Percentiles rank a stretch among this genome's conserved stretches.
These are phyloP conservation scores for Boletus coccyginus DNA, from an alignment of 768 basidiomycete species.

Conservation along the genomic window DNA sequence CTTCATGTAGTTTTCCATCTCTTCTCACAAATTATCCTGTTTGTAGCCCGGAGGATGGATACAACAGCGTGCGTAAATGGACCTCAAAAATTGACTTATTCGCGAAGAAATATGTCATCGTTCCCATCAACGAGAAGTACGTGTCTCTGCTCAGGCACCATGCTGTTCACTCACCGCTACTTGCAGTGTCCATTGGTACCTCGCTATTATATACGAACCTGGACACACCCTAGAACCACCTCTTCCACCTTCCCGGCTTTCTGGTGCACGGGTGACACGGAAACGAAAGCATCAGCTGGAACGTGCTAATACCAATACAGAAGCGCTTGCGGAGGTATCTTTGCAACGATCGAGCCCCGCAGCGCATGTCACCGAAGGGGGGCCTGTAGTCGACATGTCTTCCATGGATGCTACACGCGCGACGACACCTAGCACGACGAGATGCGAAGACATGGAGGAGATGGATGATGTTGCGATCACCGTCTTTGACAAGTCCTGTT, in stretches of 20 bases:
- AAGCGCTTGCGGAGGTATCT: not conserved
- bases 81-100: slow-evolving; percentile 88
- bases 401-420: slow-evolving; percentile 16
- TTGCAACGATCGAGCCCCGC: not conserved
- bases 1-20: not conserved
- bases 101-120: slow-evolving; percentile 85
- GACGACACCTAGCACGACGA: slow-evolving; percentile 19
- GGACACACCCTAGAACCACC: slow-evolving; percentile 53
- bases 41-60: slow-evolving; percentile 58
- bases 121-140: slow-evolving; percentile 97
- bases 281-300: slow-evolving; percentile 19
- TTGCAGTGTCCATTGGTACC: slow-evolving; percentile 90
- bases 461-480: slow-evolving; percentile 7
- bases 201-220: slow-evolving; percentile 90
- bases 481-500: slow-evolving; percentile 15
- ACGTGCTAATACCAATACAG: slow-evolving; percentile 1
- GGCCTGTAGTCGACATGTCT: slow-evolving; percentile 14
- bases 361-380: slow-evolving; percentile 1
- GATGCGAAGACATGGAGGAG: slow-evolving; percentile 19
- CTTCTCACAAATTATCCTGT: slow-evolving; percentile 14
- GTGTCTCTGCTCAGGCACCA: slow-evolving; percentile 18
- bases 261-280: slow-evolving; percentile 18
- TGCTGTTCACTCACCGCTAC: slow-evolving; percentile 4
- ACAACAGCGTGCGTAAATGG: slow-evolving; percentile 90
- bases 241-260: slow-evolving; percentile 29